phyloP scores from a whole-genome alignment of 352 stramenopile genomes.

The Phytophthora podocarpi region DNA sequence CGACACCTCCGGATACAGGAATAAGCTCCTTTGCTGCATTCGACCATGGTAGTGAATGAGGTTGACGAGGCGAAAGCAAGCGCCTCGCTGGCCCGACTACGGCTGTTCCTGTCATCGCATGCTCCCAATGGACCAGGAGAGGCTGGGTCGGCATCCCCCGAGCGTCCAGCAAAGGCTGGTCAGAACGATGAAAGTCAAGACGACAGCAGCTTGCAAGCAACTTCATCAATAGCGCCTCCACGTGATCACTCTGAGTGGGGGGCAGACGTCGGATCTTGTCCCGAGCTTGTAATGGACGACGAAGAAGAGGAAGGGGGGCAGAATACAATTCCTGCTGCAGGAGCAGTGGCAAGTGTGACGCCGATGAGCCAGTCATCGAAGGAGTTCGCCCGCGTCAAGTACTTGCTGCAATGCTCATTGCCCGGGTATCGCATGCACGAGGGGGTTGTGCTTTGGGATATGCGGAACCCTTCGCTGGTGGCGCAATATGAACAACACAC shows the following conservation, averaged over 20 bases:
- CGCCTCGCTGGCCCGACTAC: constrained; percentile 38
- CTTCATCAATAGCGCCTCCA: neutral
- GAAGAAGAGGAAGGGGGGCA: constrained; percentile 22
- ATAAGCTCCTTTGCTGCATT: constrained; percentile 17
- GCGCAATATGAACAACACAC: constrained; percentile 63
- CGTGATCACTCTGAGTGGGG: neutral
- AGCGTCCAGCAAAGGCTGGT: neutral
- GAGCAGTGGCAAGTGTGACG: constrained; percentile 51
- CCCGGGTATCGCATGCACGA: constrained; percentile 58
- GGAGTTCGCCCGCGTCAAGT: constrained; percentile 68
- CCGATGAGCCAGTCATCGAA: constrained; percentile 48
- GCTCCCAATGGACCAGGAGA: constrained; percentile 26
- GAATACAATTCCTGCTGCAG: constrained; percentile 38
- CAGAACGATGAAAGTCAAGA: constrained; percentile 6
- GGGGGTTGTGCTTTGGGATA: constrained; percentile 72
- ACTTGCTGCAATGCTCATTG: constrained; percentile 71
- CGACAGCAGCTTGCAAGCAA: neutral
- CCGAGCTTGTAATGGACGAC: constrained; percentile 20
- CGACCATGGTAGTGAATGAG: constrained; percentile 24
- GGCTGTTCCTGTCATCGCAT: constrained; percentile 47
- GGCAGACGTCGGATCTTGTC: neutral
- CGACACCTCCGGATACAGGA: neutral
- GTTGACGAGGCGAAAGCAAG: constrained; percentile 23
- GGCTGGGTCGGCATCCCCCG: constrained; percentile 1
- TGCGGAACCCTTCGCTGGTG: constrained; percentile 63